Conservation (phyloP, 2,329 filamentous ascomycete species). For the Phoma sp. region DNA sequence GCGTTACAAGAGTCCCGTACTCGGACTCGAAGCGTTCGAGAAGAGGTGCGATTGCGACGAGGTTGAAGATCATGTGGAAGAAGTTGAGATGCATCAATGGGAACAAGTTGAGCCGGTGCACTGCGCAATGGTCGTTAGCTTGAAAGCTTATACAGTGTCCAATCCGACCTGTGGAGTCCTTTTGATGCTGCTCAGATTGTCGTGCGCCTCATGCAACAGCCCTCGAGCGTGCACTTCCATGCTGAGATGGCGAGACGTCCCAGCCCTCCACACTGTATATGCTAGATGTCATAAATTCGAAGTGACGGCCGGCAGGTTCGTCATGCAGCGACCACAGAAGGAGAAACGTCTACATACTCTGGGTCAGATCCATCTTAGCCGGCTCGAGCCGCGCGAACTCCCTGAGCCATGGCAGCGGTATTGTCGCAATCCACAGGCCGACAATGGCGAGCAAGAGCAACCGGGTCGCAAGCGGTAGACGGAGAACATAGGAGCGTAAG, state of each 20-base stretch:
- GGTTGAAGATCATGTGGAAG: constrained; percentile 80
- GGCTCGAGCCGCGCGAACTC: constrained; percentile 83
- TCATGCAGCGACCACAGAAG: background rate
- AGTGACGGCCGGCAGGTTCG: background rate
- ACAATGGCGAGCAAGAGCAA: constrained; percentile 70
- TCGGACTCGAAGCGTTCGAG: constrained; percentile 93
- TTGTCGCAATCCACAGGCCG: constrained; percentile 70
- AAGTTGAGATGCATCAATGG: constrained; percentile 84
- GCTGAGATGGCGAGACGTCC: background rate
- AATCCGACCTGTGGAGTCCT: background rate
- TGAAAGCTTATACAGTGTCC: background rate
- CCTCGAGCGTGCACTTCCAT: background rate
- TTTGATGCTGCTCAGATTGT: background rate
- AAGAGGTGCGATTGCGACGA: constrained; percentile 81
- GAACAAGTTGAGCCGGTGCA: constrained; percentile 92
- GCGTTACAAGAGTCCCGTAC: constrained; percentile 86
- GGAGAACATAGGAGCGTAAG: constrained; percentile 79
- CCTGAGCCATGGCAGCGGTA: constrained; percentile 74
- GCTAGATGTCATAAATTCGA: background rate
- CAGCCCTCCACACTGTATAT: background rate
- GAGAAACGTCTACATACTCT: constrained; percentile 63
- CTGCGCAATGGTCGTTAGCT: constrained; percentile 55
- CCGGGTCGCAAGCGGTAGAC: constrained; percentile 88
- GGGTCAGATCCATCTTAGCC: constrained; percentile 71
- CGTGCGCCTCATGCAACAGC: background rate